Conservation (phyloP, 2,329 filamentous ascomycete species). For the Fusarium tanahbumbuense region DNA sequence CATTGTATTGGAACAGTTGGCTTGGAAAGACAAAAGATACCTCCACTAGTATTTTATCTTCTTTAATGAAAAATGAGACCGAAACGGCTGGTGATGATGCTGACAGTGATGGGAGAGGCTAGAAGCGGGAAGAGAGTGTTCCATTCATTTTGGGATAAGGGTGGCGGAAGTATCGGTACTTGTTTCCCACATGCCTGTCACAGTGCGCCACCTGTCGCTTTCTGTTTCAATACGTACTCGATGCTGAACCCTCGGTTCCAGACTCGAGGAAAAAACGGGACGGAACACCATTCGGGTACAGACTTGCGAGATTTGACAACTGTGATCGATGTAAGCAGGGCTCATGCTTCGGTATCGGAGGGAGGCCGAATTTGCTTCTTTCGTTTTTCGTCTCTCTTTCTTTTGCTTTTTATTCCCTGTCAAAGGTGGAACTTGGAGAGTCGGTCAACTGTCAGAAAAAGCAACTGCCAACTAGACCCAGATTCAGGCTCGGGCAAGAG, state of each 20-base stretch:
- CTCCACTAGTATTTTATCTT: constrained; percentile 12
- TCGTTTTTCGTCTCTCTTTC: neutral
- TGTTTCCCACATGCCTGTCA: constrained; percentile 29
- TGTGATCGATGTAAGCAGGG: constrained; percentile 6
- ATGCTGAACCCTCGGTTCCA: constrained; percentile 28
- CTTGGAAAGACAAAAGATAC: constrained; percentile 5
- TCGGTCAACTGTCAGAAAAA: constrained; percentile 8
- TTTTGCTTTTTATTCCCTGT: neutral
- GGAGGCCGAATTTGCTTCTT: constrained; percentile 1
- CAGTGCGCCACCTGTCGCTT: constrained; percentile 38
- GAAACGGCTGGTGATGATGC: constrained; percentile 18
- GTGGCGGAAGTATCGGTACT: constrained; percentile 41
- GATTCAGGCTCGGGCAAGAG: neutral
- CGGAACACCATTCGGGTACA: constrained; percentile 28
- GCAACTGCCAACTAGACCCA: neutral
- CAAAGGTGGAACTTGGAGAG: neutral
- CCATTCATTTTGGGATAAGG: constrained; percentile 33
- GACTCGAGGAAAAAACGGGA: constrained; percentile 24
- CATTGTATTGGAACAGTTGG: neutral
- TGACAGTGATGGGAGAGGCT: constrained; percentile 16
- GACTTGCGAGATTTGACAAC: constrained; percentile 37
- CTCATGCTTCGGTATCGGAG: neutral
- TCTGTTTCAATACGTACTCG: constrained; percentile 13
- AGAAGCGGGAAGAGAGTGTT: constrained; percentile 39
- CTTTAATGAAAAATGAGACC: constrained; percentile 18